Conservation (phyloP, 768 basidiomycete species). For the Auriculariales sp. region DNA sequence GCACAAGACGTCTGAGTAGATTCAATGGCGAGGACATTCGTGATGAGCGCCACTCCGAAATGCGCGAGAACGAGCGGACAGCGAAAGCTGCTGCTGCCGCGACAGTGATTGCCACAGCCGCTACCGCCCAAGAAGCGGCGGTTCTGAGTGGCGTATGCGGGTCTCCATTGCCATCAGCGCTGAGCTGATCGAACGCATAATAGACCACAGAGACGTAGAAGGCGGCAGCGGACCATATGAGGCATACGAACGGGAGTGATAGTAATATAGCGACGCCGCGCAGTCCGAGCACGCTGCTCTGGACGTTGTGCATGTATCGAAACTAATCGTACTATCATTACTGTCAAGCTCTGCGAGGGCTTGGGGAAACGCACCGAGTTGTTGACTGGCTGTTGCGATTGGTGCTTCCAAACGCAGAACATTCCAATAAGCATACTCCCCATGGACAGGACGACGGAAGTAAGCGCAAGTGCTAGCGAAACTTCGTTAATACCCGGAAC, state of each 20-base stretch:
- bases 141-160: not conserved
- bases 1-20: too few species aligned
- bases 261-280: conserved; percentile 36
- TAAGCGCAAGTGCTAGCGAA: conserved; percentile 20
- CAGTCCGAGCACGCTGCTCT: conserved; percentile 28
- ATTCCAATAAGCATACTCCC: conserved; percentile 41
- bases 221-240: conserved; percentile 37
- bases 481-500: conserved; percentile 24
- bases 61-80: not conserved
- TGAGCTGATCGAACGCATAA: conserved; percentile 22
- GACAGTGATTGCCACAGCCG: not conserved
- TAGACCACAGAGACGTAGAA: conserved; percentile 33
- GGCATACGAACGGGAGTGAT: conserved; percentile 37
- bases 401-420: conserved; percentile 43
- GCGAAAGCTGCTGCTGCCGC: not conserved
- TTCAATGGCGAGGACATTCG: too few species aligned
- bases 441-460: conserved; percentile 35
- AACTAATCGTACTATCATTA: conserved; percentile 20
- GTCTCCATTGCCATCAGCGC: conserved; percentile 5
- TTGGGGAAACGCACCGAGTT: conserved; percentile 23
- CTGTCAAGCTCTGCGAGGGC: not conserved
- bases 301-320: conserved; percentile 39
- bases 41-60: not conserved
- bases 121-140: not conserved
- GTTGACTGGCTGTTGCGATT: conserved; percentile 27